These are phyloP conservation scores for Allantophomopsis cytisporea DNA, from an alignment of 2,329 filamentous ascomycete genomes.

Conservation along the genomic window DNA sequence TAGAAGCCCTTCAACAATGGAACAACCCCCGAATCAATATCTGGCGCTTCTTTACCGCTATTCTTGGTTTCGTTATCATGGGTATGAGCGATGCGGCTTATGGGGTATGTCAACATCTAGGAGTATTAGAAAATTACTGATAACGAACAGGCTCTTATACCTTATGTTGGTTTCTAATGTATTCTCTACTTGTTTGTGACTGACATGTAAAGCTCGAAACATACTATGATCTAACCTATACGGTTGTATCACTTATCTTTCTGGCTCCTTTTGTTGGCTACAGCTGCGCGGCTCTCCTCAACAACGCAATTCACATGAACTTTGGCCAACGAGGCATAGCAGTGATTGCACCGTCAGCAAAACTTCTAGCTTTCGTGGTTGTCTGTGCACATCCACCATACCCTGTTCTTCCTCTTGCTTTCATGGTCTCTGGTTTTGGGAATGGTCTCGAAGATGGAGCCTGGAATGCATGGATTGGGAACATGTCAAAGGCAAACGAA, in stretches of 20 bases:
- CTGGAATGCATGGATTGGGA: slow-evolving; percentile 51
- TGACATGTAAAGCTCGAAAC: slow-evolving; percentile 31
- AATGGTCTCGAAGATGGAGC: slow-evolving; percentile 53
- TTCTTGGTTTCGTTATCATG: slow-evolving; percentile 49
- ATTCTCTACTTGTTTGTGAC: background rate
- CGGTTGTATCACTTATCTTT: slow-evolving; percentile 52
- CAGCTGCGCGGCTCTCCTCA: slow-evolving; percentile 45
- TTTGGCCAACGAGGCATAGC: slow-evolving; percentile 61
- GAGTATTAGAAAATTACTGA: slow-evolving; percentile 19
- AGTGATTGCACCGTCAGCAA: slow-evolving; percentile 45
- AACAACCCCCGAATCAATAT: slow-evolving; percentile 46
- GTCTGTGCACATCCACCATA: slow-evolving; percentile 57
- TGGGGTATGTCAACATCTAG: slow-evolving; percentile 31
- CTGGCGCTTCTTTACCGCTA: slow-evolving; percentile 41
- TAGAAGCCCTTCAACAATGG: slow-evolving; percentile 28
- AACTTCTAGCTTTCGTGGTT: slow-evolving; percentile 50
- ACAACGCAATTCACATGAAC: slow-evolving; percentile 45
- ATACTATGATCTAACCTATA: slow-evolving; percentile 49
- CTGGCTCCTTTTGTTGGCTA: slow-evolving; percentile 55
- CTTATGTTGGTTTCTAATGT: slow-evolving; percentile 17
- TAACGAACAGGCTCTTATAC: slow-evolving; percentile 28
- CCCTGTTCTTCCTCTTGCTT: slow-evolving; percentile 48
- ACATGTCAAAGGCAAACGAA: slow-evolving; percentile 55
- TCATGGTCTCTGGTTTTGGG: slow-evolving; percentile 55
- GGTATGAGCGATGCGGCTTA: slow-evolving; percentile 57